Evolutionary conservation across 192 early-diverging fungal genomes (phyloP).

Genomic region (Backusella luteola): DNA sequence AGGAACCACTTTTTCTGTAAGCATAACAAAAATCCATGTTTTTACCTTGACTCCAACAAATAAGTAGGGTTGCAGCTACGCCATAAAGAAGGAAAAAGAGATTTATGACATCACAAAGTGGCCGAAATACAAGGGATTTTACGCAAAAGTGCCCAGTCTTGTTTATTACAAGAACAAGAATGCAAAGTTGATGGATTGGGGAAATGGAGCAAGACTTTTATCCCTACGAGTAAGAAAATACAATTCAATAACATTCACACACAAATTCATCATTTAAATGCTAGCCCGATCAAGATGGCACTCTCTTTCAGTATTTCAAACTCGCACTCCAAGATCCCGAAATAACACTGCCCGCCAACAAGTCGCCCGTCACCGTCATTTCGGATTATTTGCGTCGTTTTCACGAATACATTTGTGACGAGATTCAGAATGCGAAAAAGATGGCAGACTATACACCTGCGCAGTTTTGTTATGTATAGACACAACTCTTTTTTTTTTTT

Average conservation of each 20-base stretch:
- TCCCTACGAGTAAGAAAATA: constrained; percentile 23
- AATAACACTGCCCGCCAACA: not conserved
- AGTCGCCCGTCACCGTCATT: constrained; percentile 1
- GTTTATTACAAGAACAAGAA: constrained; percentile 33
- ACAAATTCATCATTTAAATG: not conserved
- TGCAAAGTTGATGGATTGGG: constrained; percentile 38
- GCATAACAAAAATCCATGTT: not conserved
- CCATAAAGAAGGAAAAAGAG: constrained; percentile 42
- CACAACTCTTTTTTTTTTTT: too few relatives aligned
- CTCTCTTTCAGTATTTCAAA: constrained; percentile 7
- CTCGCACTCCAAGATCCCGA: constrained; percentile 1
- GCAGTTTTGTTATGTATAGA: constrained; percentile 25
- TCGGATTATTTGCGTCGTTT: constrained; percentile 9
- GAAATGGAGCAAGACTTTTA: constrained; percentile 39
- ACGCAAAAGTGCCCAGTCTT: constrained; percentile 37
- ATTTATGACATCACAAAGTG: constrained; percentile 45
- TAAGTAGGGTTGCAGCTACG: constrained; percentile 36
- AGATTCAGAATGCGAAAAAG: not conserved
- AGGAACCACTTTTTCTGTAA: constrained; percentile 8
- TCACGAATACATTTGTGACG: constrained; percentile 1
- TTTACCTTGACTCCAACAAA: not conserved
- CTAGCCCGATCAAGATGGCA: not conserved
- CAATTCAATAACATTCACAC: not conserved
- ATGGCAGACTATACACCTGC: constrained; percentile 11
- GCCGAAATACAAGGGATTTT: constrained; percentile 27